Conservation (phyloP, 2,329 filamentous ascomycete genomes). For the Epichloe coenophiala region DNA sequence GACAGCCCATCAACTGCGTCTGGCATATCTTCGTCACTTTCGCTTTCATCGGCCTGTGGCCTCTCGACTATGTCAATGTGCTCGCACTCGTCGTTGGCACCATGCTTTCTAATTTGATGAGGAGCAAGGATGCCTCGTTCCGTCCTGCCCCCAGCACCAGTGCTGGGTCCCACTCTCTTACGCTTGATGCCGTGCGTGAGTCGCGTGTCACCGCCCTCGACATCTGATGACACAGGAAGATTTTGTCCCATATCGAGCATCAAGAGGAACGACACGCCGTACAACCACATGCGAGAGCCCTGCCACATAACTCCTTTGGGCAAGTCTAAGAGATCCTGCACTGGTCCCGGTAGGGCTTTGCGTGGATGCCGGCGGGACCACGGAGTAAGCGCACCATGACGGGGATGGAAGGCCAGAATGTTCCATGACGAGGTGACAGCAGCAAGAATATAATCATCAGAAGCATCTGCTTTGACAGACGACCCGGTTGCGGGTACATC, state of each 20-base stretch:
- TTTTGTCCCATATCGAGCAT: conserved; percentile 81
- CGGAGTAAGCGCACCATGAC: conserved; percentile 61
- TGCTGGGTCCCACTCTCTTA: conserved; percentile 35
- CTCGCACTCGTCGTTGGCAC: conserved; percentile 26
- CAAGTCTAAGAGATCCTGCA: conserved; percentile 61
- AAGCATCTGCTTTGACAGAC: conserved; percentile 13
- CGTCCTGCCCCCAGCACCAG: conserved; percentile 42
- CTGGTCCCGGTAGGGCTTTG: conserved; percentile 59
- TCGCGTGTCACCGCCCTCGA: conserved; percentile 17
- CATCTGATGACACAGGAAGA: conserved; percentile 27
- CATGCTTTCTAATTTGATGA: conserved; percentile 27
- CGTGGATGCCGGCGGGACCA: conserved; percentile 80
- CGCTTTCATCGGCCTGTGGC: conserved; percentile 19
- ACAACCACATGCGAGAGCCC: conserved; percentile 67
- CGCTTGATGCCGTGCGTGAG: conserved; percentile 32
- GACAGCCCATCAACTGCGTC: conserved; percentile 21
- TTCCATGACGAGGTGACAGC: conserved; percentile 44
- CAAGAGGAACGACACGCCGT: conserved; percentile 73
- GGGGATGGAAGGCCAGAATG: conserved; percentile 65
- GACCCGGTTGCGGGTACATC: conserved; percentile 24
- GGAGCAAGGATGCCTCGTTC: conserved; percentile 30
- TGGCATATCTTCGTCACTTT: conserved; percentile 26
- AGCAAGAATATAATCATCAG: conserved; percentile 38
- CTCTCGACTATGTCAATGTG: conserved; percentile 26
- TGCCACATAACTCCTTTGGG: conserved; percentile 83